Percentiles rank a stretch among this genome's conserved stretches.
phyloP scores from a whole-genome alignment of 352 stramenopile species.

The Phytophthora sansomeana region DNA sequence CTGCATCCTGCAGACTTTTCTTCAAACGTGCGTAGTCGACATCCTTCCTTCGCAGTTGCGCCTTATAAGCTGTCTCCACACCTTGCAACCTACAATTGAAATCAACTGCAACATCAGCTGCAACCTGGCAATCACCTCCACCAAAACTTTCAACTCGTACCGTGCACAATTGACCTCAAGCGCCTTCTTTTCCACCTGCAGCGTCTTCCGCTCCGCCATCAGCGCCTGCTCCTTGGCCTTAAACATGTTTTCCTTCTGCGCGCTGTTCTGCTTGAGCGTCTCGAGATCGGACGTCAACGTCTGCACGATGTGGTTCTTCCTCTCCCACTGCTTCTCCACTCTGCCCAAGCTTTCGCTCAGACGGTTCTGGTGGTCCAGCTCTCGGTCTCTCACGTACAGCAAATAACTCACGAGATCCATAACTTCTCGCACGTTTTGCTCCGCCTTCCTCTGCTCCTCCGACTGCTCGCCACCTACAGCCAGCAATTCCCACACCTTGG shows the following conservation, averaged over 20 bases:
- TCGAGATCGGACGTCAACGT: slow-evolving; percentile 58
- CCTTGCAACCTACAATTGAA: slow-evolving; percentile 57
- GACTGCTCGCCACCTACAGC: slow-evolving; percentile 5
- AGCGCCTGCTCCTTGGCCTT: slow-evolving; percentile 67
- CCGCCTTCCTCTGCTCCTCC: slow-evolving; percentile 35
- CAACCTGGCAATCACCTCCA: neutral
- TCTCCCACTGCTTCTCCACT: slow-evolving; percentile 63
- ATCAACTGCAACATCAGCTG: slow-evolving; percentile 3
- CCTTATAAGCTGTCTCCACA: slow-evolving; percentile 78
- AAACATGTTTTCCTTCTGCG: slow-evolving; percentile 72
- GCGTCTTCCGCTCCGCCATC: slow-evolving; percentile 51
- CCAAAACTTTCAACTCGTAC: slow-evolving; percentile 25
- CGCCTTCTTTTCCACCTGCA: slow-evolving; percentile 72
- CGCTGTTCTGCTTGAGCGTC: slow-evolving; percentile 50
- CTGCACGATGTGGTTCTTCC: slow-evolving; percentile 56
- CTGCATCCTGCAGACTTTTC: slow-evolving; percentile 72
- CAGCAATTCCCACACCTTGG: slow-evolving; percentile 34
- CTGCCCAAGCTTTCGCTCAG: slow-evolving; percentile 53
- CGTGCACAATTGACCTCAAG: slow-evolving; percentile 73
- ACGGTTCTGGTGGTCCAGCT: slow-evolving; percentile 58
- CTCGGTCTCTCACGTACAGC: slow-evolving; percentile 59
- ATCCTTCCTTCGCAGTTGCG: slow-evolving; percentile 78
- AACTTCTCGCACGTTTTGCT: slow-evolving; percentile 52
- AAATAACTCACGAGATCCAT: slow-evolving; percentile 84
- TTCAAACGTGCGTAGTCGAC: slow-evolving; percentile 77